These are phyloP conservation scores for Aphanomyces astaci DNA, from an alignment of 352 stramenopile species.

Conservation along the genomic window DNA sequence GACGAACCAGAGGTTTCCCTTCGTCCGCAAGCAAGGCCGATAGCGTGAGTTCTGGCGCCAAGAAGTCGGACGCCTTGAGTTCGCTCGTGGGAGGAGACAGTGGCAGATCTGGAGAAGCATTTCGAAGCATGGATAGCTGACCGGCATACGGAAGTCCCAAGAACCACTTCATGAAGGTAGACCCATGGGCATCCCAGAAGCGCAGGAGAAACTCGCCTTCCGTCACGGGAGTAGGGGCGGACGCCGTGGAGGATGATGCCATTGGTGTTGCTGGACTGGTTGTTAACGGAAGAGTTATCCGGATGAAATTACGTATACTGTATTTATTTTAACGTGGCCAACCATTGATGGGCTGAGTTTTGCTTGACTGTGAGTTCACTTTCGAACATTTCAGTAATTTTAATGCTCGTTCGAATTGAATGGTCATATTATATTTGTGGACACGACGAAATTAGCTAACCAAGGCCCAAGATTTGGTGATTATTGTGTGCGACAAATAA, in stretches of 20 bases:
- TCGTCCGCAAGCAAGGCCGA: slow-evolving; percentile 70
- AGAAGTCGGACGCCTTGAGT: slow-evolving; percentile 45
- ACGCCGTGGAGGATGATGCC: background rate
- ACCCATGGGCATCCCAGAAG: slow-evolving; percentile 68
- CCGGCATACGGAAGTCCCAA: slow-evolving; percentile 62
- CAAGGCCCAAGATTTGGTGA: no score
- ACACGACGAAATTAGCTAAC: no score
- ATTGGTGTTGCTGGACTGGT: background rate
- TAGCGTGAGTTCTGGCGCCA: slow-evolving; percentile 64
- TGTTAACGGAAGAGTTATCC: background rate
- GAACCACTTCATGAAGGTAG: slow-evolving; percentile 81
- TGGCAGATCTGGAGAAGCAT: slow-evolving; percentile 70
- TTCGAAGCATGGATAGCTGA: slow-evolving; percentile 65
- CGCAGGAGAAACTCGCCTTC: slow-evolving; percentile 45
- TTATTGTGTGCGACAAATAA: no score
- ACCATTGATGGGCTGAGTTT: no score
- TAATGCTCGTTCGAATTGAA: no score
- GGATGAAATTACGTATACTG: background rate
- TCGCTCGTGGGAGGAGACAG: slow-evolving; percentile 41
- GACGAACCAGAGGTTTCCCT: slow-evolving; percentile 62
- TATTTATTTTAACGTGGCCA: no score
- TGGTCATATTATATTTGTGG: no score
- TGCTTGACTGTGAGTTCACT: no score
- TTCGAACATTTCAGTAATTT: no score
- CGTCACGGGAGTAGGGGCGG: background rate